Conservation (phyloP, 331 rosid species). For the Arachis monticola region DNA sequence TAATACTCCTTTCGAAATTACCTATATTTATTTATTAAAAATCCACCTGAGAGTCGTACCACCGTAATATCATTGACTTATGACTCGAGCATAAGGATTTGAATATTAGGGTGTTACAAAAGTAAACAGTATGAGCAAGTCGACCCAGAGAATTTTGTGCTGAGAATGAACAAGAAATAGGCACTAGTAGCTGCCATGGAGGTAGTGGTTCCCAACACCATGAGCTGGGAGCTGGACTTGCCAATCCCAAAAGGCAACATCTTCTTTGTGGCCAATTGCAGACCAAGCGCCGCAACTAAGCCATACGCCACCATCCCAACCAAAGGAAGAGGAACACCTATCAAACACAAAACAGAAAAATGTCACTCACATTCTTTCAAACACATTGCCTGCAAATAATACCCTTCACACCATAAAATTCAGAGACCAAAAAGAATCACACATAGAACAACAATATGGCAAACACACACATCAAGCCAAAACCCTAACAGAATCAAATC, state of each 20-base stretch:
- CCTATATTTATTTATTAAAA: too few relatives aligned
- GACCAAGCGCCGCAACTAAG: conserved; percentile 30
- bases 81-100: too few relatives aligned
- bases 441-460: neutral
- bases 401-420: neutral
- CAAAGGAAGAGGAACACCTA: conserved; percentile 91
- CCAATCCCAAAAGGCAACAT: conserved; percentile 53
- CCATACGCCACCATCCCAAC: conserved; percentile 86
- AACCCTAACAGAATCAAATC: neutral
- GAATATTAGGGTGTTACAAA: too few relatives aligned
- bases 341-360: conserved; percentile 39
- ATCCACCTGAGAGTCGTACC: too few relatives aligned
- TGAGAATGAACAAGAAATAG: conserved; percentile 73
- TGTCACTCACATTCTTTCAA: conserved; percentile 47
- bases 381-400: conserved; percentile 26
- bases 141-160: conserved; percentile 62
- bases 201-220: conserved; percentile 67
- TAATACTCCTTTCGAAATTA: too few relatives aligned
- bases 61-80: too few relatives aligned
- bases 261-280: too few relatives aligned
- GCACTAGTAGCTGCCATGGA: conserved; percentile 95
- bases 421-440: neutral
- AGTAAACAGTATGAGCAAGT: conserved; percentile 77
- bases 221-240: conserved; percentile 55
- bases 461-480: neutral